These are phyloP conservation scores for Epichloe festucae DNA, from an alignment of 2,329 filamentous ascomycete species.

Conservation along the genomic window DNA sequence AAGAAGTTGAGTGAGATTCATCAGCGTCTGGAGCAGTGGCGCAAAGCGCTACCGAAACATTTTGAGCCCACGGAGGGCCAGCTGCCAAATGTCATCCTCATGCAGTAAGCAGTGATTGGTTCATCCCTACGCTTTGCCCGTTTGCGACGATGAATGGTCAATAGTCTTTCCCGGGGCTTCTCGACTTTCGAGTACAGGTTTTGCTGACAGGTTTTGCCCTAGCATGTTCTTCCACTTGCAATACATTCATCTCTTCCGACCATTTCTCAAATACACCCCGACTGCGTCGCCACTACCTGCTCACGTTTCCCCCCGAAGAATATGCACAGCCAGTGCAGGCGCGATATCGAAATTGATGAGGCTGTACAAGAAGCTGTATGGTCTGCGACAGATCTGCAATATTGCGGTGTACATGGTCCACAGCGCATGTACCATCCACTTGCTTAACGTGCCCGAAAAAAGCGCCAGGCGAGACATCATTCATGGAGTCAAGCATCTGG, in stretches of 20 bases:
- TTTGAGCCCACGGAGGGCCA: conserved; percentile 83
- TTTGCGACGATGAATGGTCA: no score
- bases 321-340: conserved; percentile 80
- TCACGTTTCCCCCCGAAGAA: conserved; percentile 79
- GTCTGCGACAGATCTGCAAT: conserved; percentile 87
- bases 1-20: conserved; percentile 91
- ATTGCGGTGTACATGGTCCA: conserved; percentile 93
- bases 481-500: conserved; percentile 80
- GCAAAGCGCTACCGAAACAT: conserved; percentile 68
- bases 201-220: conserved; percentile 11
- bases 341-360: conserved; percentile 90
- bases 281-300: conserved; percentile 68
- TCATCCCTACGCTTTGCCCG: neutral
- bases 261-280: conserved; percentile 83
- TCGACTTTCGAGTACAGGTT: neutral
- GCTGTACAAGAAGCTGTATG: conserved; percentile 84
- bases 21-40: conserved; percentile 80
- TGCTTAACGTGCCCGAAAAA: conserved; percentile 82
- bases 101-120: conserved; percentile 55
- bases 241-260: conserved; percentile 89
- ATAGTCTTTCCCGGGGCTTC: neutral
- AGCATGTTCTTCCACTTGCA: conserved; percentile 98
- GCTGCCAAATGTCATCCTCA: conserved; percentile 64
- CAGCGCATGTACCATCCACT: conserved; percentile 85
- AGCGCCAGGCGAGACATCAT: conserved; percentile 80